A percentile compares a stretch with the other conserved stretches of the same genome.
These are phyloP conservation scores for Fistulina hepatica DNA, from an alignment of 1,284 basidiomycete species.

Conservation along the genomic window DNA sequence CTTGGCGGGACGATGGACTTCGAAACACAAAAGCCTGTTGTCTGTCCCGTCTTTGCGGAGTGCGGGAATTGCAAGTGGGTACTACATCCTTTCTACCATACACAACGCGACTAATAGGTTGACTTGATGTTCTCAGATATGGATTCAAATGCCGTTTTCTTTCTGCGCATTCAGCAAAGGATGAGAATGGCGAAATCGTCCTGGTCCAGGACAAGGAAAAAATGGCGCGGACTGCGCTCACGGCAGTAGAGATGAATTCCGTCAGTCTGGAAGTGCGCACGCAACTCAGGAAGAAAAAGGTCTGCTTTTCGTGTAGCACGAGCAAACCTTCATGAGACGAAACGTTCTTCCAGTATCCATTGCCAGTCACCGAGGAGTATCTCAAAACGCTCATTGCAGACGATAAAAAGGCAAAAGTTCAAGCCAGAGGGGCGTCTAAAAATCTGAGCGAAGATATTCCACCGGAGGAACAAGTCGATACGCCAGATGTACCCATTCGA, in stretches of 20 bases:
- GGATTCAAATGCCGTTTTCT: slow-evolving; percentile 91
- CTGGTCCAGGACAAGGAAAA: slow-evolving; percentile 48
- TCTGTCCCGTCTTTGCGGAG: slow-evolving; percentile 66
- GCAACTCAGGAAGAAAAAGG: slow-evolving; percentile 56
- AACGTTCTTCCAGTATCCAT: slow-evolving; percentile 43
- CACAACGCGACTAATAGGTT: too few species aligned
- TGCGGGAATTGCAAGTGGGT: slow-evolving; percentile 63
- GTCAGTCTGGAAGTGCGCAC: slow-evolving; percentile 46
- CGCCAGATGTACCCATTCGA: slow-evolving; percentile 58
- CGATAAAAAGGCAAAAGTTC: slow-evolving; percentile 23
- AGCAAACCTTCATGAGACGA: too few species aligned
- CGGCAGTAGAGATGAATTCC: slow-evolving; percentile 69
- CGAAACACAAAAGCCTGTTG: slow-evolving; percentile 25
- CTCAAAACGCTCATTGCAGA: slow-evolving; percentile 41
- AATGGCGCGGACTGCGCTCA: slow-evolving; percentile 36
- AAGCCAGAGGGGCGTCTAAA: slow-evolving; percentile 18
- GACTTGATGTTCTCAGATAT: slow-evolving; percentile 25
- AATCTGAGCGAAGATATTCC: slow-evolving; percentile 18
- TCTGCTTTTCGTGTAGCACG: slow-evolving; percentile 22
- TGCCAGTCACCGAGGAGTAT: slow-evolving; percentile 60
- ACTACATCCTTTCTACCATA: not conserved
- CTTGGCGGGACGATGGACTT: slow-evolving; percentile 39
- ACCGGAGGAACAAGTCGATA: slow-evolving; percentile 32
- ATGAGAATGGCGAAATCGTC: slow-evolving; percentile 31
- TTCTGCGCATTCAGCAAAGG: slow-evolving; percentile 53